Evolutionary conservation across 192 early-diverging fungal species (phyloP).

Genomic region (Coemansia sp.): DNA sequence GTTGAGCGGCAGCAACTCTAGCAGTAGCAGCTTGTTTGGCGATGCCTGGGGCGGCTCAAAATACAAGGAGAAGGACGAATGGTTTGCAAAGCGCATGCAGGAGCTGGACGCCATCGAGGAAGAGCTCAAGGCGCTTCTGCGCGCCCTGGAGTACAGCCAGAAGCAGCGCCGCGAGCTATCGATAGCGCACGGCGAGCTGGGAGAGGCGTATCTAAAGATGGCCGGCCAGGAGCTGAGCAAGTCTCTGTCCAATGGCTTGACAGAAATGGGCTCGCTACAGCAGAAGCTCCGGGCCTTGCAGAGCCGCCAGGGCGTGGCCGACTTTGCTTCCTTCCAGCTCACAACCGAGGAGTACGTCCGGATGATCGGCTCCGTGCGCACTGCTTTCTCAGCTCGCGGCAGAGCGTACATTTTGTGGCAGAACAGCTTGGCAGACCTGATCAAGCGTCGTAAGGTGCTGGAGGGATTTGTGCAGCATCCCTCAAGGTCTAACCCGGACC

Average conservation of each 20-base stretch:
- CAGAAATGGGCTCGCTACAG: conserved; percentile 74
- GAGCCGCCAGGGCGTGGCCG: conserved; percentile 70
- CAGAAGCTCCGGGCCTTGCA: conserved; percentile 75
- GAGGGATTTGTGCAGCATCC: conserved; percentile 60
- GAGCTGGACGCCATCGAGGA: conserved; percentile 75
- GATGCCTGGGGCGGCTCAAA: conserved; percentile 66
- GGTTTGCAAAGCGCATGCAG: conserved; percentile 69
- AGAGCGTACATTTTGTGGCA: conserved; percentile 70
- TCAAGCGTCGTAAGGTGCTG: conserved; percentile 63
- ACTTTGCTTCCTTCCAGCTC: conserved; percentile 70
- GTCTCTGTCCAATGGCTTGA: conserved; percentile 63
- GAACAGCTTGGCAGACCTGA: conserved; percentile 63
- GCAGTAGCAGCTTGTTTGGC: conserved; percentile 58
- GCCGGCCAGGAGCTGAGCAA: conserved; percentile 69
- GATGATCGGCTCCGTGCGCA: conserved; percentile 77
- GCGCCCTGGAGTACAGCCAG: conserved; percentile 73
- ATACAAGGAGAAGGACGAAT: conserved; percentile 73
- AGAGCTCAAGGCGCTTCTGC: conserved; percentile 72
- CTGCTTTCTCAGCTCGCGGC: conserved; percentile 72
- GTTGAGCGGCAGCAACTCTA: conserved; percentile 15
- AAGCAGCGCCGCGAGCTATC: conserved; percentile 72
- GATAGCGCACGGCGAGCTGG: conserved; percentile 71
- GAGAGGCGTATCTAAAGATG: conserved; percentile 71
- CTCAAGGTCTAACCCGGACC: conserved; percentile 28
- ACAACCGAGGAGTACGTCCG: conserved; percentile 88